These are phyloP conservation scores for Candida tetrigidarum DNA, from an alignment of 1,139 yeast species.

Conservation along the genomic window DNA sequence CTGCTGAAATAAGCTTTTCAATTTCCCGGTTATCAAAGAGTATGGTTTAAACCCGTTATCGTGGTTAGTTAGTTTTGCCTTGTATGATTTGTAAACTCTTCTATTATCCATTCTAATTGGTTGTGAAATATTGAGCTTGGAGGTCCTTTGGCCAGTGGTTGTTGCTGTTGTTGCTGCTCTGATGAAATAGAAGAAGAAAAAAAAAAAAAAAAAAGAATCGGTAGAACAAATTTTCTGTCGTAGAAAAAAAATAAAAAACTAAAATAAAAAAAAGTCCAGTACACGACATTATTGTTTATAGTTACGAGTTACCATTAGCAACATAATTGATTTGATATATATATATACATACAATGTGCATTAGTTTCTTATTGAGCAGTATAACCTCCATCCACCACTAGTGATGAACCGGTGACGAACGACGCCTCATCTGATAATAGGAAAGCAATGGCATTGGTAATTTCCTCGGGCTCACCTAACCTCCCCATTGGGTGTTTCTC, in stretches of 20 bases:
- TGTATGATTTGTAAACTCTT: conserved; percentile 37
- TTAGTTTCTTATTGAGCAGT: conserved; percentile 26
- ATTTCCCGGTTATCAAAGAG: conserved; percentile 31
- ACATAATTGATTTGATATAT: no score
- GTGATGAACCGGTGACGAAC: conserved; percentile 46
- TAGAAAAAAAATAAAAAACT: background rate
- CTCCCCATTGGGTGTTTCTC: conserved; percentile 42
- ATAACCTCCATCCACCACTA: conserved; percentile 42
- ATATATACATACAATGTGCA: background rate
- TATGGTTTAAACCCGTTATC: conserved; percentile 17
- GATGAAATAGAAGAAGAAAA: no score
- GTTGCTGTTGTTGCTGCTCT: background rate
- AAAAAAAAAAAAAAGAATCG: no score
- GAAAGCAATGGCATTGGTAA: conserved; percentile 51
- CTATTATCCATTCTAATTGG: conserved; percentile 45
- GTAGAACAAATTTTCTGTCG: background rate
- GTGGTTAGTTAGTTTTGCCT: conserved; percentile 25
- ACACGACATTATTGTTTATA: background rate
- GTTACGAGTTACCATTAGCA: background rate
- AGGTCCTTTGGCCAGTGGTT: background rate
- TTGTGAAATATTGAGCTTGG: no score
- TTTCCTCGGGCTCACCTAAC: conserved; percentile 43
- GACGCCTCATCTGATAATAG: conserved; percentile 44
- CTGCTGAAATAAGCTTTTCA: conserved; percentile 30
- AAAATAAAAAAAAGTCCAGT: background rate